Evolutionary conservation across 1,139 yeast species (phyloP), one percentile per base, ranked within the genome.

Genomic region (Suhomyces taliae): DNA sequence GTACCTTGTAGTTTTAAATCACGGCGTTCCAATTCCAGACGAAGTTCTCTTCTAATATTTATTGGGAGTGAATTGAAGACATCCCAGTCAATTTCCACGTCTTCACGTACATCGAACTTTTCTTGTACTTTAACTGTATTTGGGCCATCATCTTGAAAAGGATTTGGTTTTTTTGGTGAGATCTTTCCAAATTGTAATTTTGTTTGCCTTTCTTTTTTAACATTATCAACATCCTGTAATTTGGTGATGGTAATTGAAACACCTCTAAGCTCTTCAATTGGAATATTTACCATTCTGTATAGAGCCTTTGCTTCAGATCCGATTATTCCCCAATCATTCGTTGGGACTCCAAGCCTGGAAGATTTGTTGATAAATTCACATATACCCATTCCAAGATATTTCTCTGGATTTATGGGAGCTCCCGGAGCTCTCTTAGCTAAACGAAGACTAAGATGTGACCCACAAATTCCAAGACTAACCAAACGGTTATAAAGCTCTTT

Each of bases 381-480:
- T 14, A 62, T 59, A 0, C 99, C 98, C 81, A 87, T 82, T 0
- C 99, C 99, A 58, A 93, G 56, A 62, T 72, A 85, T 59, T 93
- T 93, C 1, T 88, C 79, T 0, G 97, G 89, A 12, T 81, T 80
- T 1, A 83, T 61, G 0, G 95, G 90, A 0, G 95, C 95, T 48
- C 73, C 74, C 0, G 71, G 67, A 1, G 87, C 81, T 44, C 95
- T 68, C 49, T 75, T 74, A 47, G 91, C 86, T 4, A 91, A 57
- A 53, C 84, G 86, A 31, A 90, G 64, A 0, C 87, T 79, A 2
- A 91, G 53, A 14, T 72, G 72, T 0, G 87, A 72, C 0, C 95
- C 89, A 27, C 72, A 62, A 54, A 79, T 69, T 0, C 76, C 70
- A 11, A 81, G 58, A 9, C 73, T 70, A 2, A 66, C 52, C 44